Conservation (phyloP, 768 basidiomycete genomes). For the Pleurotus sapidus region DNA sequence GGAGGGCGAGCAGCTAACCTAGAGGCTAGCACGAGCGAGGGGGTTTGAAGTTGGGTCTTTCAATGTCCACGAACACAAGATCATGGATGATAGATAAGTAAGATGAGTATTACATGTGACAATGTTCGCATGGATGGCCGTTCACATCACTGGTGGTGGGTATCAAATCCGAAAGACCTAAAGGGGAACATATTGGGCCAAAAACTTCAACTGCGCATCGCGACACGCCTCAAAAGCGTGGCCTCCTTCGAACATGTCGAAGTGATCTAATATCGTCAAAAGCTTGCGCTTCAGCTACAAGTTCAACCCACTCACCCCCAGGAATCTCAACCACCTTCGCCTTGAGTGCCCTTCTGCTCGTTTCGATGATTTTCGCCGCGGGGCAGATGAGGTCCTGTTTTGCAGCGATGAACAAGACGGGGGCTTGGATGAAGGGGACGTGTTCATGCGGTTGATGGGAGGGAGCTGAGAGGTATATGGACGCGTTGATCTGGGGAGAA, state of each 20-base stretch:
- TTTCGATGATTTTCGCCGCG: background rate
- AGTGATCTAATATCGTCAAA: constrained; percentile 16
- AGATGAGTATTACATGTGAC: too few relatives aligned
- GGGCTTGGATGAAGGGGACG: background rate
- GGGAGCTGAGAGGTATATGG: background rate
- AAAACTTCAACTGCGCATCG: constrained; percentile 20
- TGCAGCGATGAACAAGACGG: constrained; percentile 6
- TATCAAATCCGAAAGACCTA: background rate
- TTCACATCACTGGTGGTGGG: too few relatives aligned
- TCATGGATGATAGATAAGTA: too few relatives aligned
- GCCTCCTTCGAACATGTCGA: constrained; percentile 21
- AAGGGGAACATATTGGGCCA: constrained; percentile 22
- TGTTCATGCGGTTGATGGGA: constrained; percentile 1
- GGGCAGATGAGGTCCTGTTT: constrained; percentile 1
- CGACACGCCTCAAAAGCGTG: constrained; percentile 15
- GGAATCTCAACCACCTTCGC: constrained; percentile 17
- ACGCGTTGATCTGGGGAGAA: background rate
- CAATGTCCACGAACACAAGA: too few relatives aligned
- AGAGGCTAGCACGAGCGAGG: too few relatives aligned
- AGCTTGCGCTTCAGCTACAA: background rate
- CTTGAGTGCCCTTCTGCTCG: constrained; percentile 12
- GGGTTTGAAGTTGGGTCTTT: too few relatives aligned
- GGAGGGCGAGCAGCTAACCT: too few relatives aligned
- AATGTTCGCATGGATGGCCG: too few relatives aligned
- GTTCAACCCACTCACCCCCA: constrained; percentile 10